Conservation (phyloP, 306 rosid genomes). For the Quercus alba region DNA sequence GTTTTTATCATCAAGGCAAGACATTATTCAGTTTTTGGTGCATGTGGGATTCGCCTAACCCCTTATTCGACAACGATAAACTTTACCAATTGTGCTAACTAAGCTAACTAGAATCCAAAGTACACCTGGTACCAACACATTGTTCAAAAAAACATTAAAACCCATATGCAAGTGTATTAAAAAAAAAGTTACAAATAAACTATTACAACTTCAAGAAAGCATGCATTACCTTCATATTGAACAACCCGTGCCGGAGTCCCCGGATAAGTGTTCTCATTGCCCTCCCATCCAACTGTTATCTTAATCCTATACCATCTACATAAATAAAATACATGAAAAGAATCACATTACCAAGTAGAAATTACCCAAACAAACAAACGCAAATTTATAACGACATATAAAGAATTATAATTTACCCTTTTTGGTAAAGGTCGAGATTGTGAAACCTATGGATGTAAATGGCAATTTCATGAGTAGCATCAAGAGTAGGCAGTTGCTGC, state of each 20-base stretch:
- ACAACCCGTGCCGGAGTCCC: slow-evolving; percentile 88
- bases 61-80: too few relatives aligned
- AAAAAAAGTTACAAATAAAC: slow-evolving; percentile 7
- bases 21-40: too few relatives aligned
- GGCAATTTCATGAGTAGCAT: slow-evolving; percentile 75
- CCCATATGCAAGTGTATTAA: slow-evolving; percentile 13
- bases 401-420: slow-evolving; percentile 49
- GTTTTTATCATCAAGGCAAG: too few relatives aligned
- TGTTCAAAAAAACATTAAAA: neutral
- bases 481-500: slow-evolving; percentile 51
- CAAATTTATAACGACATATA: neutral
- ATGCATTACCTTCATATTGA: slow-evolving; percentile 73
- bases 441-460: slow-evolving; percentile 85
- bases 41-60: accelerated
- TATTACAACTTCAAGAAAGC: slow-evolving; percentile 9
- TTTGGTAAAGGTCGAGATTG: slow-evolving; percentile 88
- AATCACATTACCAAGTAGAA: neutral
- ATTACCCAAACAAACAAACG: neutral
- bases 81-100: too few relatives aligned
- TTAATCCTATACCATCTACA: slow-evolving; percentile 79
- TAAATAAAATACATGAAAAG: neutral
- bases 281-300: slow-evolving; percentile 83
- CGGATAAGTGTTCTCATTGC: slow-evolving; percentile 40
- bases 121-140: too few relatives aligned
- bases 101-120: too few relatives aligned